Percentiles rank a stretch among this genome's conserved stretches.
These are phyloP conservation scores for Neurospora sp. DNA, from an alignment of 495 filamentous ascomycete genomes.

Conservation along the genomic window DNA sequence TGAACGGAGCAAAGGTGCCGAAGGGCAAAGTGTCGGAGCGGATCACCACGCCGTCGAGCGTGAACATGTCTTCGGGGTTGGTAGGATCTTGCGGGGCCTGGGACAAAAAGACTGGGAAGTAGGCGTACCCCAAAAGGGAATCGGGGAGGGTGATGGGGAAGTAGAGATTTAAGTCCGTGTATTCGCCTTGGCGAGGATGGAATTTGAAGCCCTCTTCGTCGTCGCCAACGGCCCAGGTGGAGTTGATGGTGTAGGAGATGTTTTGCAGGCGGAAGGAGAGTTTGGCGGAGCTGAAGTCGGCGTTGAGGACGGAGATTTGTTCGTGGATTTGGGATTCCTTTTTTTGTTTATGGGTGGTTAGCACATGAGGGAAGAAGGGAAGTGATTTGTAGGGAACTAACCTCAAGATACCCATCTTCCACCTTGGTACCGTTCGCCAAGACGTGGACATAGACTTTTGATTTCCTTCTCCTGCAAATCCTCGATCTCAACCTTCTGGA, in stretches of 20 bases:
- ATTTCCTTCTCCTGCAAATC: background rate
- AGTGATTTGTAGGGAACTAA: background rate
- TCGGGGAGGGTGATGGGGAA: background rate
- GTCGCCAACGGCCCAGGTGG: background rate
- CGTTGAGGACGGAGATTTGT: conserved; percentile 3
- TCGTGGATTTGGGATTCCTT: background rate
- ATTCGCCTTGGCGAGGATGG: background rate
- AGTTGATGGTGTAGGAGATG: background rate
- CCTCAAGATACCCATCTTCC: conserved; percentile 1
- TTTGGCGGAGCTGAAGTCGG: background rate
- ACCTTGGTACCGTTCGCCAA: conserved; percentile 3
- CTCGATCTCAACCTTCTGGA: background rate
- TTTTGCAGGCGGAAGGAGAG: conserved; percentile 3
- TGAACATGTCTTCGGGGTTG: background rate
- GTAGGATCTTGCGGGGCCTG: background rate
- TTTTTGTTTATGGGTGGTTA: too few relatives aligned
- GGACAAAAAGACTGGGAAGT: background rate
- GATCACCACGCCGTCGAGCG: background rate
- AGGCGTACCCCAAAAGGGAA: conserved; percentile 30
- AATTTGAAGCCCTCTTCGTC: background rate
- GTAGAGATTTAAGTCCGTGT: conserved; percentile 1
- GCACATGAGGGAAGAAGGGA: too few relatives aligned
- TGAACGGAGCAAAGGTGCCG: conserved; percentile 15
- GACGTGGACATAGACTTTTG: conserved; percentile 2
- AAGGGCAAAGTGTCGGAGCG: background rate